Base-by-base conservation (phyloP, 225 moss, liverwort and hornwort genomes). In the Anthoceros angustus region DNA sequence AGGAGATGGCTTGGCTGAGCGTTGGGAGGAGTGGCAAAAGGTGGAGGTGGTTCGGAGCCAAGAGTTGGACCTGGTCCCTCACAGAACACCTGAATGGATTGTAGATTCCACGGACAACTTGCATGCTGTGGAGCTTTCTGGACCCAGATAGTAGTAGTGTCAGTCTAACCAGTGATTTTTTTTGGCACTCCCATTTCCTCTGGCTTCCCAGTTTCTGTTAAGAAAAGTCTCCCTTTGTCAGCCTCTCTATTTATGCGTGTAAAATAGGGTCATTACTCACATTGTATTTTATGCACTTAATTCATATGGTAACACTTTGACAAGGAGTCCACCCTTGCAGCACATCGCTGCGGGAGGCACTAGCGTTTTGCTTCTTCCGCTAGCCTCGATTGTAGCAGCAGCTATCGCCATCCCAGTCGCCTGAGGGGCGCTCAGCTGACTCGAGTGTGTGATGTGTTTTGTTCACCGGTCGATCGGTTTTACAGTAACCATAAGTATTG, bases 1-100 rank as follows among this genome's bases (percentile, higher is more conserved):
- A 41, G 82, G 82, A 43, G 82, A 83, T 60, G 82, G 82, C 8
- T 68, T 83, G 67, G 77, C 82, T 39, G 82, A 83, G 72, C 68
- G 82, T 25, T 83, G 82, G 82, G 82, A 83, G 64, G 82, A 83
- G 68, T 83, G 82, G 82, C 82, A 83, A 46, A 79, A 79, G 72
- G 82, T 83, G 69, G 82, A 83, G 63, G 82, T 83, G 39, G 77
- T 83, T n/a, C 79, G 82, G n/a, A 79, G 73, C 63, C 82, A 83
- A 70, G 82, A 83, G 70, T 74, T 83, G 67, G 82, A 79, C 39
- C 72, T 75, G 65, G 79, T 83, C 16, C 82, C 82, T 48, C 79
- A 79, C 63, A 76, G 82, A 74, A 64, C 77, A 32, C 72, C 82
- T 39, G 82, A 83, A 72, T 83, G 82, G 82, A 83, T 75, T 39